A percentile compares a stretch with the other conserved stretches of the same genome.
phyloP scores from a whole-genome alignment of 495 filamentous ascomycete genomes.

The Sporormia fimetaria region DNA sequence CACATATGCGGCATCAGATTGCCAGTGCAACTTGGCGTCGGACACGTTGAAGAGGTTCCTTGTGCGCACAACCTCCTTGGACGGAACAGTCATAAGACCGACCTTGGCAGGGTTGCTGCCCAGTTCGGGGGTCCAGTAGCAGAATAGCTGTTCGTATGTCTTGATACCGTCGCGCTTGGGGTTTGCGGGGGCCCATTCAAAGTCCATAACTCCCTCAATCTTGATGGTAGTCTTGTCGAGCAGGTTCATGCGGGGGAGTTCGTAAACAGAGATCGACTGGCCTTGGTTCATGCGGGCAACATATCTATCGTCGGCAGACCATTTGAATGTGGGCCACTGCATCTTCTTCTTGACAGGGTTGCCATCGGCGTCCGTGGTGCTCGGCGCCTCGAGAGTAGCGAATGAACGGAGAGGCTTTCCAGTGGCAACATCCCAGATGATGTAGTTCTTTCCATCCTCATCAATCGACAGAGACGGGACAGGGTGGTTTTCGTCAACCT shows the following conservation, averaged over 20 bases:
- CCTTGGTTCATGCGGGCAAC: conserved; percentile 83
- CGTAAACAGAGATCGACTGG: conserved; percentile 86
- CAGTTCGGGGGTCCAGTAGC: conserved; percentile 98
- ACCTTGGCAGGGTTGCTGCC: conserved; percentile 97
- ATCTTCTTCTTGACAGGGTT: conserved; percentile 76
- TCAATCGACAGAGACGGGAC: conserved; percentile 56
- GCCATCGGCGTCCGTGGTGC: conserved; percentile 46
- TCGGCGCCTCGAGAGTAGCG: conserved; percentile 66
- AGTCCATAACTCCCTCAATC: conserved; percentile 92
- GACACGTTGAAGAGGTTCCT: conserved; percentile 95
- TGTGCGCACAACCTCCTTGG: conserved; percentile 83
- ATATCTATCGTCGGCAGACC: conserved; percentile 95
- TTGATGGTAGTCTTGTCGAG: conserved; percentile 83
- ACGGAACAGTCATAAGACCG: conserved; percentile 88
- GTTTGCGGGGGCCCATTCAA: conserved; percentile 87
- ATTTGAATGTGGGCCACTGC: conserved; percentile 98
- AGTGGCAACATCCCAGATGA: conserved; percentile 94
- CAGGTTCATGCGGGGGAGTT: conserved; percentile 81
- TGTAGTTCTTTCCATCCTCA: conserved; percentile 97
- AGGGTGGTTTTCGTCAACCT: conserved; percentile 79
- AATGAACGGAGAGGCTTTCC: conserved; percentile 86
- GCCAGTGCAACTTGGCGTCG: conserved; percentile 96
- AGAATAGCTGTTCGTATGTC: conserved; percentile 86
- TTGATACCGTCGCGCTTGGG: conserved; percentile 69
- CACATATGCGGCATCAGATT: conserved; percentile 82